Conservation (phyloP, 768 basidiomycete genomes). For the Termitomyces sp. region DNA sequence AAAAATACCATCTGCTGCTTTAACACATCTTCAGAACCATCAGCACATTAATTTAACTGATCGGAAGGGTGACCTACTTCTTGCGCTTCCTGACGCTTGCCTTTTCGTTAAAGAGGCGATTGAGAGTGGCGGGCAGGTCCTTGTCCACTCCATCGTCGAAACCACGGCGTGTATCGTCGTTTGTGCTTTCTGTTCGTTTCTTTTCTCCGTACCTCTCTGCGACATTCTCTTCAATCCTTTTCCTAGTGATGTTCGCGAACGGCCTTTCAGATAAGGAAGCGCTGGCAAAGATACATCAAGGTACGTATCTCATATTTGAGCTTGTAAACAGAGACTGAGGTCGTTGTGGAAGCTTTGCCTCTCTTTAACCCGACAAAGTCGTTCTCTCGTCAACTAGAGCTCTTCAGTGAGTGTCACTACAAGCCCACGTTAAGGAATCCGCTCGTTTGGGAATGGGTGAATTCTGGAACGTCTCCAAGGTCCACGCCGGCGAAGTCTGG, state of each 20-base stretch:
- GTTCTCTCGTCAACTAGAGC: conserved; percentile 44
- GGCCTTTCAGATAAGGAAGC: conserved; percentile 37
- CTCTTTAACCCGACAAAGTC: conserved; percentile 47
- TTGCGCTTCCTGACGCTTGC: conserved; percentile 44
- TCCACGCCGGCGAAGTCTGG: background rate
- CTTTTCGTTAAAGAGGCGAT: conserved; percentile 42
- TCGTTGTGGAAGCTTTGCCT: conserved; percentile 37
- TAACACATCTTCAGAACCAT: conserved; percentile 31
- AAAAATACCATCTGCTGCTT: conserved; percentile 29
- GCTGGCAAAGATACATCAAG: conserved; percentile 36
- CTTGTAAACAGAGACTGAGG: background rate
- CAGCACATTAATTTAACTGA: conserved; percentile 40
- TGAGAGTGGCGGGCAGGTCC: conserved; percentile 38
- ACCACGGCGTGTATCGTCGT: conserved; percentile 49
- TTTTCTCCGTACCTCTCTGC: background rate
- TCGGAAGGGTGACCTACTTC: conserved; percentile 36
- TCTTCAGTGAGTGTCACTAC: conserved; percentile 40
- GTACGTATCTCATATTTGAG: conserved; percentile 22
- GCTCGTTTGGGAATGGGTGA: conserved; percentile 36
- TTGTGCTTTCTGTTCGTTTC: conserved; percentile 35
- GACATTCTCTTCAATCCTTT: background rate
- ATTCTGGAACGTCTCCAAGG: conserved; percentile 6
- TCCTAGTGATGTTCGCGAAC: conserved; percentile 44
- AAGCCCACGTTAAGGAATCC: conserved; percentile 36
- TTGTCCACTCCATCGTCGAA: conserved; percentile 54